Percentiles rank a stretch among this genome's conserved stretches.
Conservation (phyloP, 1,284 basidiomycete species). For the Fomitopsis palustris region DNA sequence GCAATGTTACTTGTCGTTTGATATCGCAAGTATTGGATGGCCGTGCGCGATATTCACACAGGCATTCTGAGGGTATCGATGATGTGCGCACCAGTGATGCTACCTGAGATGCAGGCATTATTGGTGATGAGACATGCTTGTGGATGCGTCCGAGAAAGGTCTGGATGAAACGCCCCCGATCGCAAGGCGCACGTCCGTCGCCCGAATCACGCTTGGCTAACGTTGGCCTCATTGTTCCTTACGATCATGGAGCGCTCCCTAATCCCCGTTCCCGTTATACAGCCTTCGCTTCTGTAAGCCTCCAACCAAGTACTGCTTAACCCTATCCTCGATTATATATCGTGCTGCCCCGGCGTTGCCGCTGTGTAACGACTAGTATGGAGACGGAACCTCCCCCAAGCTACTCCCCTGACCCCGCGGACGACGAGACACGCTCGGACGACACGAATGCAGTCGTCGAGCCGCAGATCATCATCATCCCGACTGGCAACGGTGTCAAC, state of each 20-base stretch:
- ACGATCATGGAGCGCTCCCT: background rate
- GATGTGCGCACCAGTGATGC: too few relatives aligned
- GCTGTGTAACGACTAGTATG: slow-evolving; percentile 15
- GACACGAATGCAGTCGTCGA: slow-evolving; percentile 19
- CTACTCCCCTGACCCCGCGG: slow-evolving; percentile 31
- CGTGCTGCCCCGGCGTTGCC: slow-evolving; percentile 1
- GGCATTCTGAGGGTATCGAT: too few relatives aligned
- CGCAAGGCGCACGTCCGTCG: background rate
- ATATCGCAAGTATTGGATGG: too few relatives aligned
- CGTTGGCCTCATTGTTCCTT: background rate
- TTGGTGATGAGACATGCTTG: background rate
- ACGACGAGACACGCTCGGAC: slow-evolving; percentile 19
- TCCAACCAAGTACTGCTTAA: background rate
- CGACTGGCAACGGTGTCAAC: slow-evolving; percentile 58
- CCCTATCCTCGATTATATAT: background rate
- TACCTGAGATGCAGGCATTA: too few relatives aligned
- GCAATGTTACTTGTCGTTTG: too few relatives aligned
- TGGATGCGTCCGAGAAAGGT: background rate
- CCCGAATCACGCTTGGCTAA: background rate
- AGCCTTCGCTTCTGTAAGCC: background rate
- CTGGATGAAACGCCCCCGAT: background rate
- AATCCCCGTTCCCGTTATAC: background rate
- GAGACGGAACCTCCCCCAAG: slow-evolving; percentile 37
- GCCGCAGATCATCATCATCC: slow-evolving; percentile 65
- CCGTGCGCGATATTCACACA: too few relatives aligned